A percentile compares a stretch with the other conserved stretches of the same genome.
Conservation (phyloP, 176 grass and related monocot genomes). For the Aechmea fasciata region DNA sequence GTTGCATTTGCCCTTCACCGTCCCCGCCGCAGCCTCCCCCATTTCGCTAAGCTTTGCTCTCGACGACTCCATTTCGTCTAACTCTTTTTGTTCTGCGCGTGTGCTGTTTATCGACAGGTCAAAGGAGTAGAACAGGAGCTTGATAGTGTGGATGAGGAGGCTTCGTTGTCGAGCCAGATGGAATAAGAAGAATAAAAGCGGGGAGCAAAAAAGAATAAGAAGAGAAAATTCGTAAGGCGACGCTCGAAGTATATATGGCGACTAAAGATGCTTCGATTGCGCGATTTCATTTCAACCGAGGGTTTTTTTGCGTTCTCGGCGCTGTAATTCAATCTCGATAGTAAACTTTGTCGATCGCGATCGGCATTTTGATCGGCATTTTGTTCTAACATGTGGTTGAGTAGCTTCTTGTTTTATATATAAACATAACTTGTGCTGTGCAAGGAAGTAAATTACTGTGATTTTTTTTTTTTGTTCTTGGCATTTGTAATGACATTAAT, state of each 20-base stretch:
- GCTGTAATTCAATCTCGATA: neutral
- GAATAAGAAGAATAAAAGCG: conserved; percentile 34
- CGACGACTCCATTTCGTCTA: neutral
- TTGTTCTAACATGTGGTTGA: neutral
- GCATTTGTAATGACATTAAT: too few relatives aligned
- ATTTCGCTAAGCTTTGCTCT: neutral
- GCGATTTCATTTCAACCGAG: neutral
- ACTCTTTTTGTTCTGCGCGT: too few relatives aligned
- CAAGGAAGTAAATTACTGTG: neutral
- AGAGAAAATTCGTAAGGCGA: neutral
- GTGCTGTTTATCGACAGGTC: conserved; percentile 32
- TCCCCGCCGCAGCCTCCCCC: neutral
- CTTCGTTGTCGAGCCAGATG: conserved; percentile 46
- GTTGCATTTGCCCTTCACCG: neutral
- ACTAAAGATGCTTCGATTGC: neutral
- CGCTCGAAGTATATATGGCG: neutral
- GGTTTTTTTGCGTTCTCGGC: neutral
- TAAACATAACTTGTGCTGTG: neutral
- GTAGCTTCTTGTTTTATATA: neutral
- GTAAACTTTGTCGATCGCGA: neutral
- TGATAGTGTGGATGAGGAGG: conserved; percentile 57
- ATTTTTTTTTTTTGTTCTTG: too few relatives aligned
- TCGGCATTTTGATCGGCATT: too few relatives aligned
- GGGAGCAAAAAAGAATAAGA: conserved; percentile 21
- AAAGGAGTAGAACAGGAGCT: conserved; percentile 92